Percentiles rank a stretch among this genome's conserved stretches.
Evolutionary conservation across 768 basidiomycete species (phyloP).

Genomic region (Amanita muscaria): DNA sequence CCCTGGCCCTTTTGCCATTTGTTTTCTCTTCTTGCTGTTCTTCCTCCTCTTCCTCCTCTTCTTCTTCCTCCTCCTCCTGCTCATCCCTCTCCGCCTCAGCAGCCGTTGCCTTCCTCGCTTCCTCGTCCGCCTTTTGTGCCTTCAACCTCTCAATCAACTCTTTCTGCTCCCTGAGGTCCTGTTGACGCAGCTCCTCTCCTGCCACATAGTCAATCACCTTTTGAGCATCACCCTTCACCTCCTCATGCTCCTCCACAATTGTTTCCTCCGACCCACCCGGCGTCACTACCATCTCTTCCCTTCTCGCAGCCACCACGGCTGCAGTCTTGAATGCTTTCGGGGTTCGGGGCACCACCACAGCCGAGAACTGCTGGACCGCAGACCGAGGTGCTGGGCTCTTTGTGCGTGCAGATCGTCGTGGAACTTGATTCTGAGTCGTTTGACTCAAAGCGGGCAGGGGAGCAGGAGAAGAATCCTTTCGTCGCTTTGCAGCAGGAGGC

Average conservation of each 20-base stretch:
- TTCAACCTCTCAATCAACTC: conserved; percentile 68
- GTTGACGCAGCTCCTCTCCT: conserved; percentile 50
- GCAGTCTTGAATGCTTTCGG: conserved; percentile 7
- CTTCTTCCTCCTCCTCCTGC: conserved; percentile 42
- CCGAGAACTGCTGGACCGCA: conserved; percentile 24
- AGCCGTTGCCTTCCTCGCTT: conserved; percentile 19
- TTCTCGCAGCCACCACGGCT: conserved; percentile 16
- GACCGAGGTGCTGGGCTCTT: conserved; percentile 33
- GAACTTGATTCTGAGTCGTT: conserved; percentile 7
- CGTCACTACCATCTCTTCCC: conserved; percentile 30
- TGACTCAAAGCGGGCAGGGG: conserved; percentile 22
- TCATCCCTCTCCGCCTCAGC: conserved; percentile 19
- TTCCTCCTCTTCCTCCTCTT: conserved; percentile 21
- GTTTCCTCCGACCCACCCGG: conserved; percentile 55
- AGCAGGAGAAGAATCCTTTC: conserved; percentile 52
- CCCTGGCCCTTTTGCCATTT: conserved; percentile 47
- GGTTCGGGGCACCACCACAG: conserved; percentile 28
- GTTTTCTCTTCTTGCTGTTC: conserved; percentile 16
- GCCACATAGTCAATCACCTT: conserved; percentile 48
- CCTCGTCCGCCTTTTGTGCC: conserved; percentile 49
- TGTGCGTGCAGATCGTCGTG: conserved; percentile 29
- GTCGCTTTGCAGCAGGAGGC: conserved; percentile 53
- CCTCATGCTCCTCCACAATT: conserved; percentile 56
- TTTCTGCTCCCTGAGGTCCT: conserved; percentile 73
- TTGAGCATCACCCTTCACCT: conserved; percentile 44